Evolutionary conservation across 179 eudicot genomes (phyloP).

Genomic region (Kewa caespitosa): DNA sequence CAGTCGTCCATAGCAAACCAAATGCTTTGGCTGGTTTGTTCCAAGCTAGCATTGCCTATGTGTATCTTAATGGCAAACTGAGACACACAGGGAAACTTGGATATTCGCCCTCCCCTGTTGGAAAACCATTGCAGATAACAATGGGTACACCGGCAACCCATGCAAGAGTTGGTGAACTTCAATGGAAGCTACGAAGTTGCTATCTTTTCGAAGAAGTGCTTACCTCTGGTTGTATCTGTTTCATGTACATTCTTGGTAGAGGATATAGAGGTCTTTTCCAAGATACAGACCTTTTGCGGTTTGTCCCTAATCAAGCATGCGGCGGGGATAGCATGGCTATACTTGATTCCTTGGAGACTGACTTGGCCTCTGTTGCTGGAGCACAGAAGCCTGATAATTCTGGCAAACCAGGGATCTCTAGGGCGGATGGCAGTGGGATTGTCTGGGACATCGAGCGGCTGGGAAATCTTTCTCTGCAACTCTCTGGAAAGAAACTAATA

Average conservation of each 20-base stretch:
- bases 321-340: constrained; percentile 98
- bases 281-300: constrained; percentile 82
- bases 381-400: constrained; percentile 69
- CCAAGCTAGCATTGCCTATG: constrained; percentile 96
- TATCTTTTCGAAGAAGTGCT: constrained; percentile 98
- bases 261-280: constrained; percentile 99
- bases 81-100: constrained; percentile 94
- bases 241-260: constrained; percentile 98
- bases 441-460: constrained; percentile 97
- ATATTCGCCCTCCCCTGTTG: constrained; percentile 94
- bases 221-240: constrained; percentile 82
- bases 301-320: constrained; percentile 97
- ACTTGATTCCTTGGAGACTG: constrained; percentile 90
- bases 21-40: constrained; percentile 99
- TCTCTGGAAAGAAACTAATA: constrained; percentile 88
- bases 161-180: constrained; percentile 70
- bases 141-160: constrained; percentile 84
- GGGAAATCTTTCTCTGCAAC: constrained; percentile 82
- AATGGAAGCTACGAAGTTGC: constrained; percentile 94
- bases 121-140: constrained; percentile 88
- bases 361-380: constrained; percentile 54
- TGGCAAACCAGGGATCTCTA: constrained; percentile 58
- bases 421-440: constrained; percentile 85
- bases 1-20: constrained; percentile 97
- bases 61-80: constrained; percentile 90